These are phyloP conservation scores for Paracoccidioides lutzii DNA, from an alignment of 2,329 filamentous ascomycete species.

Conservation along the genomic window DNA sequence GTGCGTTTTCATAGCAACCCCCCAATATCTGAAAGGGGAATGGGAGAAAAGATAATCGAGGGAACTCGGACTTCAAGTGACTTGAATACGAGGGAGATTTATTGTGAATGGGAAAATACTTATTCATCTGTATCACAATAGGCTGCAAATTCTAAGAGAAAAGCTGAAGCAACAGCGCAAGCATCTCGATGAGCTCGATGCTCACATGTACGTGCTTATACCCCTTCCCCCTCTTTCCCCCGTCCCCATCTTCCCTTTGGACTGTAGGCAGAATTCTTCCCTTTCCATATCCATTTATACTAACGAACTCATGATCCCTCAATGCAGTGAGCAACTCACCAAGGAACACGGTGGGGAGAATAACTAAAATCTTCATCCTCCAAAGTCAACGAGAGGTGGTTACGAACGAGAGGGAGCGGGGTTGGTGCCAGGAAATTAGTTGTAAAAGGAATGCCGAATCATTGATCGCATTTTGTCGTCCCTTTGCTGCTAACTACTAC, in stretches of 20 bases:
- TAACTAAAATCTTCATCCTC: slow-evolving; percentile 19
- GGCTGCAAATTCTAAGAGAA: slow-evolving; percentile 55
- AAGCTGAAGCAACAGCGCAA: slow-evolving; percentile 63
- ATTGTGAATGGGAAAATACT: neutral
- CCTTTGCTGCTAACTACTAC: no score
- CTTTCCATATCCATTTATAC: neutral
- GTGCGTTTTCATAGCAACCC: slow-evolving; percentile 27
- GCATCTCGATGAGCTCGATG: slow-evolving; percentile 72
- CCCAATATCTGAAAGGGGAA: neutral
- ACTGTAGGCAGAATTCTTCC: neutral
- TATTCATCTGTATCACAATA: slow-evolving; percentile 14
- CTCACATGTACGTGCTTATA: slow-evolving; percentile 60
- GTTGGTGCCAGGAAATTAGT: neutral
- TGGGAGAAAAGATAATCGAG: neutral
- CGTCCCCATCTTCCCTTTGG: neutral
- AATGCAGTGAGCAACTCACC: slow-evolving; percentile 59
- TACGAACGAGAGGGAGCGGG: neutral
- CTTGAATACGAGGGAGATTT: neutral
- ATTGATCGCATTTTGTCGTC: no score
- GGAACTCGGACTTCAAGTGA: neutral
- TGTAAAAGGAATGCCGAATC: no score
- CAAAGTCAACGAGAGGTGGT: no score
- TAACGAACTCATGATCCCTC: neutral
- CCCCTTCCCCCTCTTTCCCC: neutral
- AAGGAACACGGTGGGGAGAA: slow-evolving; percentile 56